phyloP scores from a whole-genome alignment of 306 rosid genomes.

The Gillenia trifoliata region DNA sequence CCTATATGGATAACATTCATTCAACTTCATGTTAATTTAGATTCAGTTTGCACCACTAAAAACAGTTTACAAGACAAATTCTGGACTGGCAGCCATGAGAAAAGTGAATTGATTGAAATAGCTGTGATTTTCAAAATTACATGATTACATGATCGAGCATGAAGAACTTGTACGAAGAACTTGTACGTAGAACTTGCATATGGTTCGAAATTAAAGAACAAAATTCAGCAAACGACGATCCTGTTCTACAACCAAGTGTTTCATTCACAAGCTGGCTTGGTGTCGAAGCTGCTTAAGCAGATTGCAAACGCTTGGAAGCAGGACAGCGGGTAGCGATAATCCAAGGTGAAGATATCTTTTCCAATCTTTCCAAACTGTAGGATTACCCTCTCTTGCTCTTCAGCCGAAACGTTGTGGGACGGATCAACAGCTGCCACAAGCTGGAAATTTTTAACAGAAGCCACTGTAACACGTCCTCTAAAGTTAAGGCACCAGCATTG shows the following conservation, averaged over 20 bases:
- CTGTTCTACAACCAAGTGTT: constrained; percentile 10
- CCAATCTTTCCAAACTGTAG: constrained; percentile 89
- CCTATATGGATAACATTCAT: neutral
- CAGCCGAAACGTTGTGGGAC: constrained; percentile 50
- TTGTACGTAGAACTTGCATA: neutral
- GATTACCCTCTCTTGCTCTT: constrained; percentile 72
- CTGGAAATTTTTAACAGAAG: constrained; percentile 89
- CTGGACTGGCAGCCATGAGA: neutral
- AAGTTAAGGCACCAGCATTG: constrained; percentile 93
- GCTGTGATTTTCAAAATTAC: neutral
- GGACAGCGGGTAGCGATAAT: constrained; percentile 84
- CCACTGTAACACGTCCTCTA: constrained; percentile 84
- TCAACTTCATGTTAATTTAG: neutral
- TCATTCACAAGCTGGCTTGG: constrained; percentile 85
- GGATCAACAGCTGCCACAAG: constrained; percentile 71
- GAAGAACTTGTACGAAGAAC: neutral
- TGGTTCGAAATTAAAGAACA: constrained; percentile 5
- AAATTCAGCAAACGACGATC: constrained; percentile 16
- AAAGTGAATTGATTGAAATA: neutral
- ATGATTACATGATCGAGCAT: neutral
- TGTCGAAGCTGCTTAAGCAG: constrained; percentile 90
- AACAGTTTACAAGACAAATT: neutral
- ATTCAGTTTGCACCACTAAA: neutral
- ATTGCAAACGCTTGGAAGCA: constrained; percentile 85
- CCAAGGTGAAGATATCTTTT: constrained; percentile 85